These are phyloP conservation scores for Claviceps sp. DNA, from an alignment of 2,329 filamentous ascomycete species.

Conservation along the genomic window DNA sequence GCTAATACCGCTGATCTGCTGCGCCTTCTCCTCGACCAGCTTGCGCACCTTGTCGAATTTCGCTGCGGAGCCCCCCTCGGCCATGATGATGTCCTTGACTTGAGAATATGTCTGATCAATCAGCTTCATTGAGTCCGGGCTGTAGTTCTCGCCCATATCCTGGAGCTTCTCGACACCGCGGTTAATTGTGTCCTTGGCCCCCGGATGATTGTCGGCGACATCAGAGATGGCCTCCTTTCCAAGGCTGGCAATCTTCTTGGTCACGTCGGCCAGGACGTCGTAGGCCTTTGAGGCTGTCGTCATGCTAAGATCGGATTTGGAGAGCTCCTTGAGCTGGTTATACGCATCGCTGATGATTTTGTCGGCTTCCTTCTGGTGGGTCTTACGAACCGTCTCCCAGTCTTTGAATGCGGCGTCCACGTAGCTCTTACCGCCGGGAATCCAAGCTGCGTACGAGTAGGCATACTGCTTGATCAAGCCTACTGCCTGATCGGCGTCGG, in stretches of 20 bases:
- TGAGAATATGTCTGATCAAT: constrained; percentile 59
- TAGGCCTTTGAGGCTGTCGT: constrained; percentile 48
- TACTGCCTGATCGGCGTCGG: constrained; percentile 53
- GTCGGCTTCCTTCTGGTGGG: constrained; percentile 58
- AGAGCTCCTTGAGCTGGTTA: constrained; percentile 47
- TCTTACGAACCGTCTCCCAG: constrained; percentile 51
- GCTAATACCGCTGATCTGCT: constrained; percentile 52
- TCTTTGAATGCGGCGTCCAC: constrained; percentile 59
- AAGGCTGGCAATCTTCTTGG: constrained; percentile 45
- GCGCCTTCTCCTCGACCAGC: constrained; percentile 55
- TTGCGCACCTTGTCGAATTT: constrained; percentile 43
- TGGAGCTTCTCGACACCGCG: constrained; percentile 56
- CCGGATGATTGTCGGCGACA: constrained; percentile 59
- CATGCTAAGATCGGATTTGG: constrained; percentile 45
- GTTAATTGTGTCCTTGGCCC: constrained; percentile 59
- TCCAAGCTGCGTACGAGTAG: constrained; percentile 55
- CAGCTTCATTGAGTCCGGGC: constrained; percentile 65
- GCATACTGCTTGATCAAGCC: constrained; percentile 51
- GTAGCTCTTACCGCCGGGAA: constrained; percentile 56
- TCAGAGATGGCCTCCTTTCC: constrained; percentile 49
- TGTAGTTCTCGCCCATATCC: constrained; percentile 54
- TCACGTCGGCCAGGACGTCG: constrained; percentile 47
- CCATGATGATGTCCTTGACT: constrained; percentile 49
- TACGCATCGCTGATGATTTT: constrained; percentile 55
- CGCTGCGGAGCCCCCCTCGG: constrained; percentile 41